These are phyloP conservation scores for Hanseniaspora clermontiae DNA, from an alignment of 805 yeast species.

Conservation along the genomic window DNA sequence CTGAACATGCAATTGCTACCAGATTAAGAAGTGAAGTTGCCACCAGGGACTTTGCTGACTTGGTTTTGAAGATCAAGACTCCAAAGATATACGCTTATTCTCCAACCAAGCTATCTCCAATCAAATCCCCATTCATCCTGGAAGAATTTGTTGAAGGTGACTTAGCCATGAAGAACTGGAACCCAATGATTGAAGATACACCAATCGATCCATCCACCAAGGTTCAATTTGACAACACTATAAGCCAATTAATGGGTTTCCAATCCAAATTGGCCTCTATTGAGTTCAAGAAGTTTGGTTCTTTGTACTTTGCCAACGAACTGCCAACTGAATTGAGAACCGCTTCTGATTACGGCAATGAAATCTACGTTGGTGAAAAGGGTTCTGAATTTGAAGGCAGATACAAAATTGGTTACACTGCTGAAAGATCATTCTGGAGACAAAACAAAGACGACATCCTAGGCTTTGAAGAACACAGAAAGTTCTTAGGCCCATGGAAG, in stretches of 20 bases:
- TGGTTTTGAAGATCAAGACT: conserved; percentile 52
- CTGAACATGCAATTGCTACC: conserved; percentile 50
- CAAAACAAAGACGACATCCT: conserved; percentile 37
- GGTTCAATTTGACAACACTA: conserved; percentile 42
- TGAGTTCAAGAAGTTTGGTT: conserved; percentile 64
- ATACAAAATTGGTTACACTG: conserved; percentile 87
- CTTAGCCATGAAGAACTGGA: conserved; percentile 79
- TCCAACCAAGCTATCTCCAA: conserved; percentile 44
- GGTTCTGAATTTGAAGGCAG: conserved; percentile 40
- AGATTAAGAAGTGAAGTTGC: conserved; percentile 85
- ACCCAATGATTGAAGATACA: conserved; percentile 58
- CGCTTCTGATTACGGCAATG: conserved; percentile 26
- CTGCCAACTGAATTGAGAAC: conserved; percentile 26
- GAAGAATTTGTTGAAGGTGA: conserved; percentile 73
- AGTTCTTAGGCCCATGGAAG: conserved; percentile 68
- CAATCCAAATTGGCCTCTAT: conserved; percentile 42
- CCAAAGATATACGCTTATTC: conserved; percentile 66
- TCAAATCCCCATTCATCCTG: conserved; percentile 64
- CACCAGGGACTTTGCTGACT: conserved; percentile 66
- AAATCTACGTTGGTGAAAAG: conserved; percentile 48
- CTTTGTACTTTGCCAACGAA: conserved; percentile 68
- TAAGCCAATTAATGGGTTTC: conserved; percentile 62
- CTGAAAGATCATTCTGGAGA: conserved; percentile 67
- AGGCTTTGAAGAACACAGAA: conserved; percentile 37
- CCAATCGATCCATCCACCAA: conserved; percentile 36